Evolutionary conservation across 768 basidiomycete species (phyloP), one percentile per base, ranked within the genome.

Genomic region (Boletus eberwhitei): DNA sequence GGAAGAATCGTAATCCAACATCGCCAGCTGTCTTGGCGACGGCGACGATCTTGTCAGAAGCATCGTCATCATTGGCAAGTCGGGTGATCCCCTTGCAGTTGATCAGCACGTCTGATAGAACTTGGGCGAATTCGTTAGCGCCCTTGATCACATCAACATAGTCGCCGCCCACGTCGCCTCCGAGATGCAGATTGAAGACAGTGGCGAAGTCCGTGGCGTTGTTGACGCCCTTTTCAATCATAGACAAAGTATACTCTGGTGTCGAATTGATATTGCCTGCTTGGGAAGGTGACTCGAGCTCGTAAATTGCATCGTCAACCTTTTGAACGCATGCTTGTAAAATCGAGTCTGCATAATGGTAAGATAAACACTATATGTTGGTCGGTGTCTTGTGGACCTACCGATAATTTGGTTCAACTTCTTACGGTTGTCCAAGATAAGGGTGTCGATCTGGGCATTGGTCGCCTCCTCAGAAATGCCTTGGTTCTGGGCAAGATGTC

Each of bases 121-220:
- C 86, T 72, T 99, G 97, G 0, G 96, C 95, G 53, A 98, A 86
- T 65, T 96, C 94, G 73, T 98, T 98, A 56, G 96, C 93, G 46
- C 88, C 85, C 73, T 97, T 97, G 78, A 99, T 98, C 52, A 98
- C 97, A 48, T 97, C 93, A 58, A 99, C 97, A 67, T 98, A 85
- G 50, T 97, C 92, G 9, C 95, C 97, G 32, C 96, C 96, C 41
- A 77, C 76, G 59, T 96, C 93, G 22, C 87, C 87, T 56, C 85
- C 81, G 21, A 98, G 81, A 72, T 91, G 92, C 11, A 97, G 83
- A 68, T 93, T 93, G 77, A 93, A 98, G 53, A 93, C 79, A 17
- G 89, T 90, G 11, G 96, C 97, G 65, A 99, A 98, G 65, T 99
- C 96, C 44, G 86, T 98, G 16, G 95, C 93, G 63, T 90, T 96